Evolutionary conservation across 75 land plant genomes (phyloP).

Genomic region (Ceratopteris richardii): DNA sequence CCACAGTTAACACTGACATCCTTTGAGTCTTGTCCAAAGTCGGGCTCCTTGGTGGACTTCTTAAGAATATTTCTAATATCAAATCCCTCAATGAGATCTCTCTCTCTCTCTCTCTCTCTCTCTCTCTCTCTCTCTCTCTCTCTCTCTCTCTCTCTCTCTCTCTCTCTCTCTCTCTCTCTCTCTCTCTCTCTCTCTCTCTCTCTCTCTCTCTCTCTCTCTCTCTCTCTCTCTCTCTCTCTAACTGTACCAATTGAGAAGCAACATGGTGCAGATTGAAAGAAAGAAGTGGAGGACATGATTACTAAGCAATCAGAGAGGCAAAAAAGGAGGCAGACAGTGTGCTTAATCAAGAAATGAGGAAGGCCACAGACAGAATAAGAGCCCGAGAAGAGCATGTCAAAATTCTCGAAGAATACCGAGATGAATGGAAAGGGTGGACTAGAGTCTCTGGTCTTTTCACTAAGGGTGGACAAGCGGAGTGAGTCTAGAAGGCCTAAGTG

Average conservation of each 20-base stretch:
- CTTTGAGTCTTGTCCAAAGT: not conserved
- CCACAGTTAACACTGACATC: constrained; percentile 2
- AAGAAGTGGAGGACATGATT: too few relatives aligned
- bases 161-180: constrained; percentile 12
- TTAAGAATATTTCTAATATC: not conserved
- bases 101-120: constrained; percentile 13
- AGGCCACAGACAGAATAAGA: too few relatives aligned
- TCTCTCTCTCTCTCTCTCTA: constrained; percentile 4
- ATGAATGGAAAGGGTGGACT: too few relatives aligned
- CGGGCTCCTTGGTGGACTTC: not conserved
- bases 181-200: constrained; percentile 11
- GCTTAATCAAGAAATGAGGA: too few relatives aligned
- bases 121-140: constrained; percentile 8
- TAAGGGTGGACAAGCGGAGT: too few relatives aligned
- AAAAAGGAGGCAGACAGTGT: too few relatives aligned
- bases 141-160: constrained; percentile 12
- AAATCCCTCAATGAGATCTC: not conserved
- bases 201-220: constrained; percentile 16
- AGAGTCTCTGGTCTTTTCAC: too few relatives aligned
- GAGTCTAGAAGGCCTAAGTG: too few relatives aligned
- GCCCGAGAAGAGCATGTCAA: too few relatives aligned
- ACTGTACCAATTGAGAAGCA: not conserved
- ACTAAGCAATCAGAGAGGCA: too few relatives aligned
- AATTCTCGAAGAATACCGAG: too few relatives aligned
- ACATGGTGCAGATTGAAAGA: too few relatives aligned